These are phyloP conservation scores for Ustilago vetiveriae DNA, from an alignment of 1,284 basidiomycete genomes.

Conservation along the genomic window DNA sequence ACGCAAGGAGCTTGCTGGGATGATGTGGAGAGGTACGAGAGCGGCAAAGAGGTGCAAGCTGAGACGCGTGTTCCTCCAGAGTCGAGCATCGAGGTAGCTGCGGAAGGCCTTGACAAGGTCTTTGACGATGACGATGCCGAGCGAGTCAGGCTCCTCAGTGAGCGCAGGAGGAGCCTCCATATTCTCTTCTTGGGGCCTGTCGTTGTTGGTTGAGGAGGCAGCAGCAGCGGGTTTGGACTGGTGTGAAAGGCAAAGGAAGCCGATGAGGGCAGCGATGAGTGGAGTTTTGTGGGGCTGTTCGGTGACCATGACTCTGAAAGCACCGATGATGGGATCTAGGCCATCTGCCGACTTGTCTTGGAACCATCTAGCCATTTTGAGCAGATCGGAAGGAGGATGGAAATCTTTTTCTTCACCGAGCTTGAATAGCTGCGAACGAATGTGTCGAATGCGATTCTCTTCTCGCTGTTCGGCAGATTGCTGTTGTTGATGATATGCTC, in stretches of 20 bases:
- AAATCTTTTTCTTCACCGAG: constrained; percentile 55
- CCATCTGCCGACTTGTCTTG: constrained; percentile 45
- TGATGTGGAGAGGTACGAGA: constrained; percentile 73
- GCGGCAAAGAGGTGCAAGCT: constrained; percentile 58
- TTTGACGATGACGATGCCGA: constrained; percentile 56
- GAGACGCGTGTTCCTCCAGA: constrained; percentile 64
- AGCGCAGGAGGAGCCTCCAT: neutral
- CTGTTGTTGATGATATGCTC: constrained; percentile 14
- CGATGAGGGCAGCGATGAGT: constrained; percentile 60
- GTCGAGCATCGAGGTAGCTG: constrained; percentile 58
- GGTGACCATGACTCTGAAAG: constrained; percentile 58
- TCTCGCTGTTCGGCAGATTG: constrained; percentile 38
- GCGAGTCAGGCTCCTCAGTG: constrained; percentile 13
- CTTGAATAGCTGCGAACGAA: constrained; percentile 49
- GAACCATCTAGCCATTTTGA: constrained; percentile 58
- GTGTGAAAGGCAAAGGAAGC: constrained; percentile 55
- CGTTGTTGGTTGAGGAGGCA: constrained; percentile 2
- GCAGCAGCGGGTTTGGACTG: constrained; percentile 13
- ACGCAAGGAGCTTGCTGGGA: constrained; percentile 79
- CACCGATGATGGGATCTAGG: constrained; percentile 42
- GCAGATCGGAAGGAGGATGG: constrained; percentile 52
- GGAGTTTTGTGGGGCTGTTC: constrained; percentile 60
- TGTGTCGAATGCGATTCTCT: constrained; percentile 42
- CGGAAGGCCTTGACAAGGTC: constrained; percentile 62
- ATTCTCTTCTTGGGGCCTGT: constrained; percentile 3